Conservation (phyloP, 169 alveolate genomes). For the Plasmodium gaboni region DNA sequence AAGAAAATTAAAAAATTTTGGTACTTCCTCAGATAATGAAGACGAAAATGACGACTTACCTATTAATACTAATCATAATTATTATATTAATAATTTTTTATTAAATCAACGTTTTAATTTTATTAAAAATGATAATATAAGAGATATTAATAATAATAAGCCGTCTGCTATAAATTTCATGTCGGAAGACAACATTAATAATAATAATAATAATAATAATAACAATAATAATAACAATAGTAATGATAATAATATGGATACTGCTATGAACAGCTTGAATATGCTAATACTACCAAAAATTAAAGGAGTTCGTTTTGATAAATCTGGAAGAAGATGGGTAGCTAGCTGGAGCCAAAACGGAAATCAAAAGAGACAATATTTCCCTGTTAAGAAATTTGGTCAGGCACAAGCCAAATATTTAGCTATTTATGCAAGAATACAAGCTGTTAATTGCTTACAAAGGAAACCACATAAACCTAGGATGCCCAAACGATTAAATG, state of each 20-base stretch:
- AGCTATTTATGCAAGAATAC: slow-evolving; percentile 86
- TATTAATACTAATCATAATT: slow-evolving; percentile 3
- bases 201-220: not conserved
- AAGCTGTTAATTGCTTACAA: slow-evolving; percentile 80
- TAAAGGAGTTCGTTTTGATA: slow-evolving; percentile 86
- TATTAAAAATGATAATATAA: no score
- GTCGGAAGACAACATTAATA: no score
- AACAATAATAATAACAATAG: not conserved
- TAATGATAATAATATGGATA: slow-evolving; percentile 8
- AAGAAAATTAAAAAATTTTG: not conserved
- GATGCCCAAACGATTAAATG: slow-evolving; percentile 8
- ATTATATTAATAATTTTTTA: slow-evolving; percentile 4
- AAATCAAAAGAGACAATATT: slow-evolving; percentile 85
- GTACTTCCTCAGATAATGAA: not conserved
- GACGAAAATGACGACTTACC: slow-evolving; percentile 12
- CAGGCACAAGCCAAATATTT: slow-evolving; percentile 83
- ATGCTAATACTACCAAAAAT: slow-evolving; percentile 65
- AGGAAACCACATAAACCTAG: slow-evolving; percentile 16
- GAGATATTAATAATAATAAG: no score
- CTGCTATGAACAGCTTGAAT: slow-evolving; percentile 12
- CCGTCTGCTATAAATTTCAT: no score
- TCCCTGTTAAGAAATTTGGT: slow-evolving; percentile 86
- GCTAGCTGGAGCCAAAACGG: slow-evolving; percentile 90
- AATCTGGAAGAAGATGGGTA: slow-evolving; percentile 87
- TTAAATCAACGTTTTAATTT: no score